A percentile compares a stretch with the other conserved stretches of the same genome.
Evolutionary conservation across 2,329 filamentous ascomycete species (phyloP).

Genomic region (Cladobotryum mycophilum): DNA sequence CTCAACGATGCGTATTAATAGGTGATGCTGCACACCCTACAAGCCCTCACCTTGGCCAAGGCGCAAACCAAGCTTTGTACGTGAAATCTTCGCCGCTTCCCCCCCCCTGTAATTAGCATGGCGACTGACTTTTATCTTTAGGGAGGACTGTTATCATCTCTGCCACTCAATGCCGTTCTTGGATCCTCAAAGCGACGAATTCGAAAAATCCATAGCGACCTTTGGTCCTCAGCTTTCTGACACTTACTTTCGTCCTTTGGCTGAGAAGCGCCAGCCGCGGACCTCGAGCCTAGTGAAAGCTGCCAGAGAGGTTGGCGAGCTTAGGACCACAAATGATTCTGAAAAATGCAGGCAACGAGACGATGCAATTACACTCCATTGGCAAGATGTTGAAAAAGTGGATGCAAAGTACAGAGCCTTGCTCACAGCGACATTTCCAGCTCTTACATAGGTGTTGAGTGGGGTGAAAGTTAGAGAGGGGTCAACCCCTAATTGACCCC

Average conservation of each 20-base stretch:
- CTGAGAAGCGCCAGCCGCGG: slow-evolving; percentile 15
- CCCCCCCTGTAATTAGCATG: not conserved
- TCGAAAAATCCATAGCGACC: not conserved
- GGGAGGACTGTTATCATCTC: slow-evolving; percentile 6
- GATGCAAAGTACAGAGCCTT: not conserved
- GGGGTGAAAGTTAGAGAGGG: no score
- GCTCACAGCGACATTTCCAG: not conserved
- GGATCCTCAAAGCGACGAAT: not conserved
- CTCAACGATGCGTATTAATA: slow-evolving; percentile 13
- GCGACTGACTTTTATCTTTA: not conserved
- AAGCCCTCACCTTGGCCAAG: slow-evolving; percentile 18
- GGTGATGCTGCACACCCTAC: slow-evolving; percentile 19
- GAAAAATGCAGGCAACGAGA: not conserved
- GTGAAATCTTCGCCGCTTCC: not conserved
- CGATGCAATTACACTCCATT: not conserved
- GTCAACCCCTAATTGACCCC: no score
- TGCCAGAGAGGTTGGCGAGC: slow-evolving; percentile 12
- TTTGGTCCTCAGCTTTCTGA: not conserved
- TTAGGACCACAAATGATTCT: not conserved
- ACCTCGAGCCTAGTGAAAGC: slow-evolving; percentile 15
- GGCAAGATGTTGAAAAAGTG: not conserved
- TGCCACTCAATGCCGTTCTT: slow-evolving; percentile 3
- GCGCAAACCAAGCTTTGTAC: slow-evolving; percentile 15
- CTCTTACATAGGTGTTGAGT: not conserved
- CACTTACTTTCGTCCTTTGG: slow-evolving; percentile 6